Evolutionary conservation across 352 stramenopile genomes (phyloP), one percentile per base, ranked within the genome.

Genomic region (Globisporangium nunn): DNA sequence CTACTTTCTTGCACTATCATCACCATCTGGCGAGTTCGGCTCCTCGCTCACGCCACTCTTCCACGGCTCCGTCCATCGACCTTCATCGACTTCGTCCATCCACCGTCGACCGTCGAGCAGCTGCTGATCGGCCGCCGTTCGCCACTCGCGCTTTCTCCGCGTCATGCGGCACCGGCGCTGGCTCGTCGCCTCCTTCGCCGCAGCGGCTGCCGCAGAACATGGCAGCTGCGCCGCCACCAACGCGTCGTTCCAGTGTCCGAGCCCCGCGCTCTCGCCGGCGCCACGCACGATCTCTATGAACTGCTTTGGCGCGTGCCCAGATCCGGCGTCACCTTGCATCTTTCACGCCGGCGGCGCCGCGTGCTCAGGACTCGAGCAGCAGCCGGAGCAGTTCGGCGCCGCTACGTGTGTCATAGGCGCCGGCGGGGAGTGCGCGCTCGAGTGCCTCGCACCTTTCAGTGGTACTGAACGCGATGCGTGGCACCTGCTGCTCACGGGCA

Each of bases 381-480:
- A 55, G 37, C 55, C 18, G 30, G 30, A 54, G 23, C 40, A 45
- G 40, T 39, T 40, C 28, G 28, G 45, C 33, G 33, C 33, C 30
- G 37, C 35, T 44, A 15, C 44, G 35, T 71, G 64, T 15, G 47
- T 44, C 35, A 29, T 23, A 28, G 50, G 43, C 8, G 55, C 45
- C 35, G 54, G 8, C 11, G 58, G 41, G 37, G n/a, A 35, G 31
- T 78, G 70, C 31, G 70, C 70, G 11, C 47, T 78, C 59, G 65
- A 78, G 58, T 78, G 70, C 51, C 62, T 78, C 56, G 58, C 47
- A 2, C 70, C 67, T n/a, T 66, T 75, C 45, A 70, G 60, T 29
- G 66, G 65, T 6, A 51, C 17, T 8, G 39, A n/a, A 8, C 57
- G 58, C 23, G 37, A 59, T 5, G 51, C 48, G 41, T 78, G 70